Evolutionary conservation across 2,329 filamentous ascomycete species (phyloP).

Genomic region (Fusarium floridanum): DNA sequence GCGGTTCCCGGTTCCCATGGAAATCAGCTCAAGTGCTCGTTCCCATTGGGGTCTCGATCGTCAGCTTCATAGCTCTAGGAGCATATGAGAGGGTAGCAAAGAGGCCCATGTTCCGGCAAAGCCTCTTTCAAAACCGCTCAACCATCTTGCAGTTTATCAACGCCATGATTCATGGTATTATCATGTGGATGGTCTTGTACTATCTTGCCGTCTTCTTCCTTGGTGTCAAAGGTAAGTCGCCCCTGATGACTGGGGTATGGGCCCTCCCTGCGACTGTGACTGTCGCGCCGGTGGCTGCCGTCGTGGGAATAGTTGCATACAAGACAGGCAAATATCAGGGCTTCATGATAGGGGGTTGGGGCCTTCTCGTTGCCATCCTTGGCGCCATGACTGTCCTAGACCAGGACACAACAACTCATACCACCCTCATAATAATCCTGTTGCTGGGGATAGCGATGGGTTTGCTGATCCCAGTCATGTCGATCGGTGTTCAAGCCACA

Average conservation of each 20-base stretch:
- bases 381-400: slow-evolving; percentile 66
- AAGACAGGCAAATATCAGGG: slow-evolving; percentile 71
- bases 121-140: slow-evolving; percentile 38
- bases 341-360: slow-evolving; percentile 73
- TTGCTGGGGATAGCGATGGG: slow-evolving; percentile 72
- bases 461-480: slow-evolving; percentile 74
- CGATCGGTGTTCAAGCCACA: slow-evolving; percentile 71
- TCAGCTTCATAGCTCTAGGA: slow-evolving; percentile 55
- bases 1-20: slow-evolving; percentile 40
- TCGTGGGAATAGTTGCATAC: slow-evolving; percentile 67
- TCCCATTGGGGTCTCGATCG: slow-evolving; percentile 68
- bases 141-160: slow-evolving; percentile 39
- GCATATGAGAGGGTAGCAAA: slow-evolving; percentile 32
- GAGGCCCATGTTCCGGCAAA: slow-evolving; percentile 43
- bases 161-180: slow-evolving; percentile 40
- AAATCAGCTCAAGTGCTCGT: slow-evolving; percentile 59
- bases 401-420: slow-evolving; percentile 61
- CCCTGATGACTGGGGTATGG: slow-evolving; percentile 56
- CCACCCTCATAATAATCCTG: slow-evolving; percentile 73
- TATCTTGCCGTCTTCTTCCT: slow-evolving; percentile 47
- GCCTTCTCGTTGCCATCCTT: slow-evolving; percentile 67
- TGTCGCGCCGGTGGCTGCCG: slow-evolving; percentile 70
- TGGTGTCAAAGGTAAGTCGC: slow-evolving; percentile 36
- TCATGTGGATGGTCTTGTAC: slow-evolving; percentile 49
- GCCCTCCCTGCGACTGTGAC: slow-evolving; percentile 72